Evolutionary conservation across 2,329 filamentous ascomycete species (phyloP).

Genomic region (Arthroderma sp.): DNA sequence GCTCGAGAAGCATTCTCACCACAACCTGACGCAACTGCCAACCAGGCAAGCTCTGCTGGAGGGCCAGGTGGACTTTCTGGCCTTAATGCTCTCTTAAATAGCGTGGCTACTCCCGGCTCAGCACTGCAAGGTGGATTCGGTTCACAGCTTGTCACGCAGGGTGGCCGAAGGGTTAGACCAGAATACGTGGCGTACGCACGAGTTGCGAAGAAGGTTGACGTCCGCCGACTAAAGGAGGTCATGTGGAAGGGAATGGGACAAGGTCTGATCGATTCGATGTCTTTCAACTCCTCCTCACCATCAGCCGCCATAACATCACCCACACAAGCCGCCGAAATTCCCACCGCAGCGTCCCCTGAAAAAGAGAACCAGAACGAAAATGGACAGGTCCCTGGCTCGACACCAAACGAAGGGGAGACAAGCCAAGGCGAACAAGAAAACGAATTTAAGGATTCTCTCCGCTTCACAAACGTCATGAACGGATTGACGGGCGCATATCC

Average conservation of each 20-base stretch:
- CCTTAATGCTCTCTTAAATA: constrained; percentile 26
- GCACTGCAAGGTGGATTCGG: constrained; percentile 45
- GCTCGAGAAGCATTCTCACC: constrained; percentile 37
- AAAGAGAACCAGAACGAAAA: not conserved
- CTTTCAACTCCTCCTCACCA: constrained; percentile 14
- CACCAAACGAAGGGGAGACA: constrained; percentile 23
- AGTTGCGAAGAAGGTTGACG: constrained; percentile 55
- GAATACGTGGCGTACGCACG: constrained; percentile 55
- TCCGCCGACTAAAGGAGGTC: constrained; percentile 50
- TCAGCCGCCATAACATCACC: constrained; percentile 7
- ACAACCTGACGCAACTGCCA: constrained; percentile 20
- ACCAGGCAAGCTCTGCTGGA: constrained; percentile 19
- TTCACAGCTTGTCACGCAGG: constrained; percentile 49
- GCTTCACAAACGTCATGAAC: constrained; percentile 88
- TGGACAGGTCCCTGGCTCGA: constrained; percentile 15
- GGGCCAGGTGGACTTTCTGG: constrained; percentile 24
- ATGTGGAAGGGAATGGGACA: constrained; percentile 51
- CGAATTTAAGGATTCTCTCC: constrained; percentile 42
- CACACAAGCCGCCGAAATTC: not conserved
- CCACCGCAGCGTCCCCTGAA: not conserved
- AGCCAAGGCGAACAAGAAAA: constrained; percentile 23
- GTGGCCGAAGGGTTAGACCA: constrained; percentile 42
- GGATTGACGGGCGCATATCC: constrained; percentile 75
- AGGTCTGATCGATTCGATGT: constrained; percentile 24
- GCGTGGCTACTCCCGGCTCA: constrained; percentile 26